Conservation (phyloP, 768 basidiomycete genomes). For the Brasilioporus rufonigricans region DNA sequence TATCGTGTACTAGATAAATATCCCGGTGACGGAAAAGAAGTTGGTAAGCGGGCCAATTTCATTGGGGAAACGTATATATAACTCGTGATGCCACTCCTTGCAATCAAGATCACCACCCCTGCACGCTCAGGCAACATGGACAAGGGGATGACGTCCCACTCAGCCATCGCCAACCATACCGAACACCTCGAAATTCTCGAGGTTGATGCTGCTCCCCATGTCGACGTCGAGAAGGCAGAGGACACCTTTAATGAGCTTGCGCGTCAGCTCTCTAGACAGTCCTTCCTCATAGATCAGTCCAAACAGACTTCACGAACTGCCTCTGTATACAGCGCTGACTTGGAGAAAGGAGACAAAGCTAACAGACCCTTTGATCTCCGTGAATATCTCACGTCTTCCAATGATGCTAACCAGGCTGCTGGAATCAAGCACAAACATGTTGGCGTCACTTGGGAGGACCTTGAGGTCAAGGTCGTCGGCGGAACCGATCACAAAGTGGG, state of each 20-base stretch:
- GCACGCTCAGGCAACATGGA: constrained; percentile 8
- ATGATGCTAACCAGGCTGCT: constrained; percentile 60
- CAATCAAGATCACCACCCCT: not conserved
- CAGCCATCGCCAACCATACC: not conserved
- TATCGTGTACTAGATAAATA: not conserved
- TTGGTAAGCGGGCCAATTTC: constrained; percentile 17
- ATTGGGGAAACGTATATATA: constrained; percentile 14
- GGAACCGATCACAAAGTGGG: constrained; percentile 55
- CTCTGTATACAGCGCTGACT: constrained; percentile 31
- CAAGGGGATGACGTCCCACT: not conserved
- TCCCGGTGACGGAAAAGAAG: not conserved
- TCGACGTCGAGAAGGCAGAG: constrained; percentile 52
- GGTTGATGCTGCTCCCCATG: constrained; percentile 31
- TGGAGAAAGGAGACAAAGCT: constrained; percentile 39
- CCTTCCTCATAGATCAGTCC: constrained; percentile 7
- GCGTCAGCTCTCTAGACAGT: constrained; percentile 32
- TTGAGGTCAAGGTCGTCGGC: constrained; percentile 61
- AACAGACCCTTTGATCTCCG: constrained; percentile 55
- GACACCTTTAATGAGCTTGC: constrained; percentile 55
- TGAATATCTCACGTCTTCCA: constrained; percentile 65
- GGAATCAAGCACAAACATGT: constrained; percentile 75
- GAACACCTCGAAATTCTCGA: constrained; percentile 22
- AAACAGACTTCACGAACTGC: constrained; percentile 22
- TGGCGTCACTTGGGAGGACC: constrained; percentile 70
- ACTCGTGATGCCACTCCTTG: not conserved